Evolutionary conservation across 2,329 filamentous ascomycete genomes (phyloP), one percentile per base, ranked within the genome.

Genomic region (Ceratocystis eucalypticola): DNA sequence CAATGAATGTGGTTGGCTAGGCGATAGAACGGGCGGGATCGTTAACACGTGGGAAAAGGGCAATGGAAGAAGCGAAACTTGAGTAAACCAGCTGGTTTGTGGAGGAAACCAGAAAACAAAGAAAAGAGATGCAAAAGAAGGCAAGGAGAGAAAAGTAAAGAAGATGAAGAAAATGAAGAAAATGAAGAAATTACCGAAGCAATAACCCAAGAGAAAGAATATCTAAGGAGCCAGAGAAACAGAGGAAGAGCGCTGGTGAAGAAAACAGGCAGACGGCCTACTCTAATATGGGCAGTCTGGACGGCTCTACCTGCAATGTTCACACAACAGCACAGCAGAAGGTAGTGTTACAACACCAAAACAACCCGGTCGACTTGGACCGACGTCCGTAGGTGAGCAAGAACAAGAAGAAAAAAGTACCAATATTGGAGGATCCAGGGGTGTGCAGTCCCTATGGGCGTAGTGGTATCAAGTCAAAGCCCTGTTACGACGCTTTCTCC

Each of bases 151-250:
- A 55, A 46, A 65, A 59, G 50, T 33, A 66, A 55, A 55, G 50
- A 66, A 65, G 22, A 25, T 25, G 22, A 25, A 25, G 22, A 25
- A 25, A 25, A 25, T 25, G 22, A 25, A 25, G 2, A 25, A 25
- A 53, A 66, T 50, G 66, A 63, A 61, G 59, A 53, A 44, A 50
- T 45, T 64, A 66, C 50, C 61, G 33, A 55, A 65, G 66, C 7
- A 15, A n/a, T 17, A 28, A 12, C 61, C 30, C 48, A 63, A 69
- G 68, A 61, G 48, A 61, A 69, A 41, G 50, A 61, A 64, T 50
- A 48, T 37, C 48, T 37, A 65, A 25, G 44, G 5, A 50, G 63
- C 28, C 57, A 64, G 46, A 61, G 15, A 53, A 37, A 63, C 25
- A 45, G 64, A 20, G 61, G n/a, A 50, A 17, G 66, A 37, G 33